Evolutionary conservation across 1,284 basidiomycete species (phyloP).

Genomic region (Leccinum pachyderme): DNA sequence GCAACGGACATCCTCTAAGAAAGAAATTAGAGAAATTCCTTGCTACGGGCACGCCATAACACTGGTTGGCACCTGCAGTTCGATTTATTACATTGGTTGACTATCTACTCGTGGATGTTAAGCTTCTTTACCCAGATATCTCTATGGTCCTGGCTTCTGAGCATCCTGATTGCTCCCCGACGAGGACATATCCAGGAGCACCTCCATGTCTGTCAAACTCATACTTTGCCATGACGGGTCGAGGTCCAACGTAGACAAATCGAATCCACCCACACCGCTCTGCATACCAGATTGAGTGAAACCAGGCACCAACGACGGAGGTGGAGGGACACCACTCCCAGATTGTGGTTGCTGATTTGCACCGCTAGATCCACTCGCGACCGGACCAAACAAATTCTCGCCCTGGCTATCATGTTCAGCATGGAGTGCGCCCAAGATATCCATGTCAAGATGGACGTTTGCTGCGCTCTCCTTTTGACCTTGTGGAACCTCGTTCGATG

Average conservation of each 20-base stretch:
- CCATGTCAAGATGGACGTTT: slow-evolving; percentile 29
- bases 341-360: slow-evolving; percentile 22
- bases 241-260: slow-evolving; percentile 45
- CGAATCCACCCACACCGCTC: slow-evolving; percentile 30
- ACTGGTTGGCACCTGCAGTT: not conserved
- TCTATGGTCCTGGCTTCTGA: slow-evolving; percentile 25
- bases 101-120: slow-evolving; percentile 2
- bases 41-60: slow-evolving; percentile 9
- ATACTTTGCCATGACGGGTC: slow-evolving; percentile 35
- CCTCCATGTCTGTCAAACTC: slow-evolving; percentile 35
- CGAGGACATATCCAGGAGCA: slow-evolving; percentile 28
- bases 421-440: slow-evolving; percentile 28
- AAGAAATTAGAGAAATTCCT: slow-evolving; percentile 62
- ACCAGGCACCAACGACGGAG: slow-evolving; percentile 40
- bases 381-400: slow-evolving; percentile 25
- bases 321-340: slow-evolving; percentile 28
- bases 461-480: slow-evolving; percentile 10
- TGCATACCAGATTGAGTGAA: slow-evolving; percentile 26
- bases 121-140: slow-evolving; percentile 3
- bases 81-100: slow-evolving; percentile 3
- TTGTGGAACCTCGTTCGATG: slow-evolving; percentile 16
- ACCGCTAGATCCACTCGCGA: slow-evolving; percentile 10
- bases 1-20: slow-evolving; percentile 59
- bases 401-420: slow-evolving; percentile 17
- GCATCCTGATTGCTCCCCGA: slow-evolving; percentile 24